Percentiles rank a stretch among this genome's conserved stretches.
Evolutionary conservation across 2,329 filamentous ascomycete genomes (phyloP).

Genomic region (Stagonosporopsis rhizophila): DNA sequence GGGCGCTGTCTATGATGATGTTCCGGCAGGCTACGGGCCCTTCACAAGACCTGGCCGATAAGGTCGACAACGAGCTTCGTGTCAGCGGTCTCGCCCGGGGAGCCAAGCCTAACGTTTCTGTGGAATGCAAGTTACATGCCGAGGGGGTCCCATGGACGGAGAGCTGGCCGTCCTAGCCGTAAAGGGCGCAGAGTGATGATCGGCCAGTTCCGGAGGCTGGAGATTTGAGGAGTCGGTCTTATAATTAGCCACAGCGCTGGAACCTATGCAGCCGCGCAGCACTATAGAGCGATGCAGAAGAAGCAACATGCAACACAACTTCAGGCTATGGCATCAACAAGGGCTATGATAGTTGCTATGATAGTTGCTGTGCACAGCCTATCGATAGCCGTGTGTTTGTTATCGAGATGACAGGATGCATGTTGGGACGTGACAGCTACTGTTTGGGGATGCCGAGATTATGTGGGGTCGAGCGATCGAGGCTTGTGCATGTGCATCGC

Average conservation of each 20-base stretch:
- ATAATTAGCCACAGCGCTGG: constrained; percentile 15
- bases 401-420: constrained; percentile 13
- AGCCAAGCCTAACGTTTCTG: constrained; percentile 11
- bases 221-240: constrained; percentile 23
- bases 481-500: constrained; percentile 15
- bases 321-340: not conserved
- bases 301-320: not conserved
- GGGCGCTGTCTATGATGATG: constrained; percentile 6
- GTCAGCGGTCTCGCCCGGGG: constrained; percentile 20
- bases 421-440: constrained; percentile 33
- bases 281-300: not conserved
- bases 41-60: constrained; percentile 12
- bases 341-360: constrained; percentile 1
- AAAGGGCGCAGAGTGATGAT: constrained; percentile 27
- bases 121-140: constrained; percentile 20
- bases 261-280: not conserved
- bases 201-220: constrained; percentile 39
- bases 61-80: constrained; percentile 1
- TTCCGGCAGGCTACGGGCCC: constrained; percentile 17
- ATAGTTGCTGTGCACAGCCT: constrained; percentile 7
- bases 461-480: constrained; percentile 31
- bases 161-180: constrained; percentile 27
- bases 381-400: constrained; percentile 13
- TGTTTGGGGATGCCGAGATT: constrained; percentile 31
- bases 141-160: constrained; percentile 9